phyloP scores from a whole-genome alignment of 164 flowering plant genomes.

The Vitis rotundifolia region DNA sequence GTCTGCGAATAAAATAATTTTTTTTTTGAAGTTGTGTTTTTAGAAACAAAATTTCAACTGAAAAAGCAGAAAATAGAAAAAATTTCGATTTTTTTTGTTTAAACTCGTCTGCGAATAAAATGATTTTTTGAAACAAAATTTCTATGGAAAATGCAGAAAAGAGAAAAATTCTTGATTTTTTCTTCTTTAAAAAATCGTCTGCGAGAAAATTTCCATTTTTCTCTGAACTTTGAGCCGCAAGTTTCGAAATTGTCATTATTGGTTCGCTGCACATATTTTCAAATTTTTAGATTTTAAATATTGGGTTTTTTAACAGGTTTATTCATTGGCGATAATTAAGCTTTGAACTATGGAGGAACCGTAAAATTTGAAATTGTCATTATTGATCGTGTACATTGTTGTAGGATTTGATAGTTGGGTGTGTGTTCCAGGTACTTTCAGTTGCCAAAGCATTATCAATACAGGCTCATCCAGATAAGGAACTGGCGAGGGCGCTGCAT shows the following conservation, averaged over 20 bases:
- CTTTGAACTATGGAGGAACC: background rate
- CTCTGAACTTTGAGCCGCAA: background rate
- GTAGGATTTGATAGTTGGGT: slow-evolving; percentile 1
- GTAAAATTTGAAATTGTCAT: background rate
- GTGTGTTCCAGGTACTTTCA: slow-evolving; percentile 68
- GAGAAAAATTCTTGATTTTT: too few species aligned
- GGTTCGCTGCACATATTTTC: too few species aligned
- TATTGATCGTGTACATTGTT: background rate
- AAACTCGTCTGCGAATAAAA: too few species aligned
- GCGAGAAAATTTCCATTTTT: background rate
- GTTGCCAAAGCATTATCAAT: slow-evolving; percentile 89
- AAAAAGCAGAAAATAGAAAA: too few species aligned
- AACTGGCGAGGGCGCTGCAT: slow-evolving; percentile 65
- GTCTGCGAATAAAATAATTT: too few species aligned
- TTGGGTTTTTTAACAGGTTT: too few species aligned
- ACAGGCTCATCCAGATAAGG: slow-evolving; percentile 96
- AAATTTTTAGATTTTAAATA: too few species aligned
- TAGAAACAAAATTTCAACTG: too few species aligned
- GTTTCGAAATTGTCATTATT: background rate
- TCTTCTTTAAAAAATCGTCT: too few species aligned
- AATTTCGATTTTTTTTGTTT: too few species aligned
- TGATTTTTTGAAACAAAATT: too few species aligned
- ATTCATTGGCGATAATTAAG: background rate
- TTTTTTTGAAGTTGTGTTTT: background rate
- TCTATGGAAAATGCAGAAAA: too few species aligned